Base-by-base conservation (phyloP, 1,139 yeast genomes). In the Pichia cactophila region DNA sequence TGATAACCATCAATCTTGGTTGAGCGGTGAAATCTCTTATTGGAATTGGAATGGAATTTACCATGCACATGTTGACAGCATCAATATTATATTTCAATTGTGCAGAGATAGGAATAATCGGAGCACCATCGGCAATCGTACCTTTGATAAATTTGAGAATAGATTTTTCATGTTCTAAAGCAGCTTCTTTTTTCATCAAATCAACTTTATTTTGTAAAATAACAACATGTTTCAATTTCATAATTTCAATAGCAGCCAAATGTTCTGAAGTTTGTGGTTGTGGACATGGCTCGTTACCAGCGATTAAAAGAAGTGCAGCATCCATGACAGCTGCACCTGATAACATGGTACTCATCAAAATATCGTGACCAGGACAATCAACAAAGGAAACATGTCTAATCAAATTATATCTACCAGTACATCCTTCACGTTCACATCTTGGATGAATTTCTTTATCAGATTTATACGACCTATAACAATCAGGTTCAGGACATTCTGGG, bases 241-340 rank as follows among this genome's bases (percentile, higher is more conserved):
- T 94, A 68, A 94, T 94, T 74, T 94, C 98, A 64, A 94, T 94
- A 56, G 99, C 99, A 48, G 99, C 99, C 71, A 94, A 79, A 75
- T 94, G 99, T 74, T 94, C 99, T 20, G 96, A 86, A 31, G 99
- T 94, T 75, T 94, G 99, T 43, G 99, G 99, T 75, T 94, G 98
- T 55, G 98, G 99, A 75, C 99, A 94, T 52, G 95, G 82, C 77
- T 94, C 99, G 69, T 94, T 94, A 70, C 97, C 98, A 40, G 98
- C 99, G 68, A 94, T 84, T 60, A 94, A 78, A 64, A 94, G 75
- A 56, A 94, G 75, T 14, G 99, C 99, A 51, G 98, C 99, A 71
- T 94, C 99, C 99, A 94, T 94, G 59, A 94, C 98, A 16, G 99
- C 99, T 41, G 99, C 99, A 68, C 99, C 99, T 46, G 97, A 90